Percentiles rank a stretch among this genome's conserved stretches.
Evolutionary conservation across 78 protist genomes (phyloP).

Genomic region (Tieghemostelium lacteum): DNA sequence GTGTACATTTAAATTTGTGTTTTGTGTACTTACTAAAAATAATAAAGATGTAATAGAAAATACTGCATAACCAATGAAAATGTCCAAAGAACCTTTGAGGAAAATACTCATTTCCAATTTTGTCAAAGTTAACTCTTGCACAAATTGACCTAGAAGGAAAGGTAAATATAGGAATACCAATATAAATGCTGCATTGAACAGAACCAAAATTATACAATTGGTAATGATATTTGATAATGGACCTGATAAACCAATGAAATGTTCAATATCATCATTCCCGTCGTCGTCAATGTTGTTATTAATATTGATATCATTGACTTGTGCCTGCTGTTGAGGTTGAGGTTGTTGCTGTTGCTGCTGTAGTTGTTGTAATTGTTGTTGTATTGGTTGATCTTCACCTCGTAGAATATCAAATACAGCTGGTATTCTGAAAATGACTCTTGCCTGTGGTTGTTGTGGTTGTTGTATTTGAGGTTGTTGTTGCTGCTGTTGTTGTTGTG

Average conservation of each 20-base stretch:
- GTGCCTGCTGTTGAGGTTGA: background rate
- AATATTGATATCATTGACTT: background rate
- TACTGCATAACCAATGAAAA: conserved; percentile 30
- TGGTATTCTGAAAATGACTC: conserved; percentile 58
- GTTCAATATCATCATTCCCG: conserved; percentile 28
- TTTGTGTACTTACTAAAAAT: conserved; percentile 19
- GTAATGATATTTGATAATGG: conserved; percentile 28
- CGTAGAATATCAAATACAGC: conserved; percentile 42
- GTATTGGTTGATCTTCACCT: conserved; percentile 14
- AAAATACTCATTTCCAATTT: background rate
- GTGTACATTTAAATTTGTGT: background rate
- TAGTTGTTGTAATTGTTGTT: no score
- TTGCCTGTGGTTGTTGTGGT: background rate
- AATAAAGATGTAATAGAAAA: conserved; percentile 4
- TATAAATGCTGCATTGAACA: conserved; percentile 32
- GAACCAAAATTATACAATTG: conserved; percentile 10
- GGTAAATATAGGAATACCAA: conserved; percentile 42
- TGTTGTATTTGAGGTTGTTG: conserved; percentile 25
- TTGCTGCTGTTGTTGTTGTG: conserved; percentile 13
- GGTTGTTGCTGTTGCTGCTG: background rate
- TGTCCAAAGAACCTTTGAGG: conserved; percentile 1
- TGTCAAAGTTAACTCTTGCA: background rate
- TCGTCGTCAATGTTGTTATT: conserved; percentile 25
- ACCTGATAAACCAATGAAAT: conserved; percentile 66
- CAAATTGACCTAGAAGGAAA: conserved; percentile 20